Evolutionary conservation across 179 eudicot genomes (phyloP).

Genomic region (Beta corolliflora): DNA sequence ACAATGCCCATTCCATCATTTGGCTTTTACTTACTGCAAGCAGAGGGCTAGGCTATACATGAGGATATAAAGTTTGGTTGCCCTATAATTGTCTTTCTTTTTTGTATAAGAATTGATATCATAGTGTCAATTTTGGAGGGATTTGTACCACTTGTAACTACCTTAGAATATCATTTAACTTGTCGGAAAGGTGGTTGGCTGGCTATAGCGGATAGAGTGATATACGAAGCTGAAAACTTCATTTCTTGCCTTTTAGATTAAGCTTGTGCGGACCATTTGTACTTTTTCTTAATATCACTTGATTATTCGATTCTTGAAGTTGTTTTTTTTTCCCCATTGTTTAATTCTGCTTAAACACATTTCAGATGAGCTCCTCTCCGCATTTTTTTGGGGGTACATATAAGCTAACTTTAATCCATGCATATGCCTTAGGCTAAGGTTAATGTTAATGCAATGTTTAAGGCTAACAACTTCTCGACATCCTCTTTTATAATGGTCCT

Average conservation of each 20-base stretch:
- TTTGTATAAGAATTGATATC: not conserved
- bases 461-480: no score
- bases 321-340: not conserved
- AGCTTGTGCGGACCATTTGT: not conserved
- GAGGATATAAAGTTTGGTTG: not conserved
- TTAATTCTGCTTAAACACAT: not conserved
- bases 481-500: no score
- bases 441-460: no score
- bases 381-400: no score
- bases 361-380: not conserved
- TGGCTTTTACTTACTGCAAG: not conserved
- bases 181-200: not conserved
- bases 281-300: not conserved
- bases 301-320: not conserved
- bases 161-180: constrained; percentile 7
- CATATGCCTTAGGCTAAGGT: no score
- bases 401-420: no score
- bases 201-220: constrained; percentile 6
- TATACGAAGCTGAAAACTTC: not conserved
- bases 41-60: constrained; percentile 1
- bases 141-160: constrained; percentile 1
- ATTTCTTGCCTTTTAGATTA: constrained; percentile 6
- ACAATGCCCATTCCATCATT: not conserved
- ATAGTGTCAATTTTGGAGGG: not conserved
- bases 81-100: not conserved